These are phyloP conservation scores for Salix suchowensis DNA, from an alignment of 345 rosid species.

Conservation along the genomic window DNA sequence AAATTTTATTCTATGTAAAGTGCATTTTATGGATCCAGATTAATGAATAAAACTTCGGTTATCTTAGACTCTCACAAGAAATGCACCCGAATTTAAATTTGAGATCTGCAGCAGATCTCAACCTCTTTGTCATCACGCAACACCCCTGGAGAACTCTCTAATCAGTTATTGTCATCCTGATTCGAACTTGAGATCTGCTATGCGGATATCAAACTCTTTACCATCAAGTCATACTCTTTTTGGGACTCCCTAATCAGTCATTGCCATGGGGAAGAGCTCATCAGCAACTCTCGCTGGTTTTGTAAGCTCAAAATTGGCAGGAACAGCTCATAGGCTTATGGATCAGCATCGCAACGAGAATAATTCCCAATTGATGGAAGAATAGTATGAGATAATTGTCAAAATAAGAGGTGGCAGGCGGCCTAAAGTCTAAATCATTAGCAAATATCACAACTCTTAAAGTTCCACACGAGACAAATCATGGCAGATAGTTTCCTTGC, in stretches of 20 bases:
- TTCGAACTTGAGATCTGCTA: no score
- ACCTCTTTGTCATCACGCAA: rapidly evolving
- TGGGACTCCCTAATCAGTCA: no score
- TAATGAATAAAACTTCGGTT: no score
- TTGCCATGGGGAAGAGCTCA: no score
- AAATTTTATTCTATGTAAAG: no score
- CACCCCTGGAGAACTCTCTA: no score
- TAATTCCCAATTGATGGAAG: slow-evolving; percentile 1
- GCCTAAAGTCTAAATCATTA: not conserved
- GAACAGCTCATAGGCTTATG: slow-evolving; percentile 3
- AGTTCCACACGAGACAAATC: not conserved
- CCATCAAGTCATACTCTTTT: no score
- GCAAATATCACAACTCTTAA: not conserved
- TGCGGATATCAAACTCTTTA: no score
- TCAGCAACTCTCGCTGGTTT: no score
- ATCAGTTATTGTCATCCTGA: no score
- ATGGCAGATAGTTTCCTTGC: not conserved
- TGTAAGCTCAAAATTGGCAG: not conserved
- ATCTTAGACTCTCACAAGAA: no score
- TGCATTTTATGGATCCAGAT: rapidly evolving
- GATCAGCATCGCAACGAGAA: not conserved
- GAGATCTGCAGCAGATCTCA: no score
- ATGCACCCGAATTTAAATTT: rapidly evolving
- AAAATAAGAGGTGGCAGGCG: not conserved
- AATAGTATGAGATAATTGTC: not conserved